Evolutionary conservation across 495 filamentous ascomycete species (phyloP), one percentile per base, ranked within the genome.

Genomic region (Pyrenula massariospora): DNA sequence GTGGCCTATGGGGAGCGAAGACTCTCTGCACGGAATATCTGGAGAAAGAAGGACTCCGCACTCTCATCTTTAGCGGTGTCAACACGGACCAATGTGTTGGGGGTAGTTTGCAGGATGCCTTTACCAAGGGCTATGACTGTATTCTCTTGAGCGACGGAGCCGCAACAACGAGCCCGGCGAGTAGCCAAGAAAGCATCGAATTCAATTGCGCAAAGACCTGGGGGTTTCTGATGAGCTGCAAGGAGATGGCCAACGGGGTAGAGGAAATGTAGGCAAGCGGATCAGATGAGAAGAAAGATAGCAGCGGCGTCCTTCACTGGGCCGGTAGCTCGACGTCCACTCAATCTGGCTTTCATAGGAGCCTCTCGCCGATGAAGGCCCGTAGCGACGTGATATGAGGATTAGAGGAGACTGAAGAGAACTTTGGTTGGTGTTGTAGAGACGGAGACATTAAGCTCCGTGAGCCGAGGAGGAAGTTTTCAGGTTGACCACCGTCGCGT

Each of bases 51-150:
- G 74, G 70, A 0, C 77, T 75, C 55, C 68, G 58, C 10, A 80
- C 77, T 2, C 61, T 84, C 22, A 59, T 84, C 1, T 82, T 82
- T 58, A 63, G 75, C 0, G 80, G 80, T 0, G 78, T 82, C 10
- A 83, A 83, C 60, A 81, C 78, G 2, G 80, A 84, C 64, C 80
- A 82, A 59, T 84, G 80, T 59, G 80, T 84, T 3, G 67, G 73
- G 22, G 76, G 77, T 1, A 82, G 74, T 23, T 64, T 81, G 24
- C 69, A 68, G 48, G 78, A 83, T 67, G 74, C 73, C 31, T 42
- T 42, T 15, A 42, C 31, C 31, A 42, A 42, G 15, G 31, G 31
- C 8, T 31, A 74, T 65, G 79, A 81, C 60, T 81, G 77, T 62
- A 62, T 84, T 12, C 57, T 81, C 56, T 57, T 82, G 19, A 74